Conservation (phyloP, 2,329 filamentous ascomycete genomes). For the Sclerotiophoma versabilis region DNA sequence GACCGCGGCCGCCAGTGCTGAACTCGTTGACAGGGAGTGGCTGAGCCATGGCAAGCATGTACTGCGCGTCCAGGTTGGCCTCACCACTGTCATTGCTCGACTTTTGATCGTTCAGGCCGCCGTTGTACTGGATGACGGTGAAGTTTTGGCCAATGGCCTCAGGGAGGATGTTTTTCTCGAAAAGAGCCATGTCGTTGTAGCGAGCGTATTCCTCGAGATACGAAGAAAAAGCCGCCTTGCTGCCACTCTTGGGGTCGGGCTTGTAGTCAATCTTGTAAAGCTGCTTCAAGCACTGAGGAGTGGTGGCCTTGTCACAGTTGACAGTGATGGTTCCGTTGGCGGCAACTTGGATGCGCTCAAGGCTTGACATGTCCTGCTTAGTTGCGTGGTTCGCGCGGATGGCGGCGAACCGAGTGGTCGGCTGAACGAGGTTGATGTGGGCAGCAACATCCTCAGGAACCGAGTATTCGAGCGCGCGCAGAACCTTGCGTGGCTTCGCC, state of each 20-base stretch:
- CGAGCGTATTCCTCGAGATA: slow-evolving; percentile 61
- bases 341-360: slow-evolving; percentile 18
- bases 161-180: slow-evolving; percentile 49
- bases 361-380: slow-evolving; percentile 26
- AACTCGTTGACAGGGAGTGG: slow-evolving; percentile 64
- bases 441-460: slow-evolving; percentile 49
- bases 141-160: slow-evolving; percentile 53
- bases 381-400: slow-evolving; percentile 30
- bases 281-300: slow-evolving; percentile 57
- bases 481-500: slow-evolving; percentile 50
- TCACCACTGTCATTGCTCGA: slow-evolving; percentile 51
- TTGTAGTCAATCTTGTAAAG: slow-evolving; percentile 61
- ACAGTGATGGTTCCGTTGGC: slow-evolving; percentile 24
- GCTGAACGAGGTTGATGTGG: slow-evolving; percentile 59
- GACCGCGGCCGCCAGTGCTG: slow-evolving; percentile 64
- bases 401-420: slow-evolving; percentile 59
- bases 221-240: slow-evolving; percentile 59
- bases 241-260: slow-evolving; percentile 54
- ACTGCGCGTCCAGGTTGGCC: slow-evolving; percentile 69
- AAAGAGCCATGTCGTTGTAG: slow-evolving; percentile 55
- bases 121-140: slow-evolving; percentile 43
- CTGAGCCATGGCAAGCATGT: slow-evolving; percentile 61
- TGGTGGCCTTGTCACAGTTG: slow-evolving; percentile 43
- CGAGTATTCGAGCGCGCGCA: slow-evolving; percentile 53
- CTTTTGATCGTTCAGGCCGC: slow-evolving; percentile 33